Evolutionary conservation across 164 flowering plant species (phyloP).

Genomic region (Platanus orientalis): DNA sequence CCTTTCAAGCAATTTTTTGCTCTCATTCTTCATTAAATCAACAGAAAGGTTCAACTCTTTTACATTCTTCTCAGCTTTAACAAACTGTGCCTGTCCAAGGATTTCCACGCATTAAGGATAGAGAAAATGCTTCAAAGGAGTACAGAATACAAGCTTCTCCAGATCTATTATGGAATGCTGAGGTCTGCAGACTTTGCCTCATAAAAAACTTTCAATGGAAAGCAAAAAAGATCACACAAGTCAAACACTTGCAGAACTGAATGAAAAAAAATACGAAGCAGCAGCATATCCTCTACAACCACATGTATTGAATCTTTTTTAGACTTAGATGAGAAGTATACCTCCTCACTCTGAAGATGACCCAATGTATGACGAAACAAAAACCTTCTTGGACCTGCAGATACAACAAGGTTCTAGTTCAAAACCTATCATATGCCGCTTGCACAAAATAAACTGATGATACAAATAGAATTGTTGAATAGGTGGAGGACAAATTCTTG

Average conservation of each 20-base stretch:
- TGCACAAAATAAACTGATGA: too few relatives aligned
- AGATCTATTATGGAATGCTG: not conserved
- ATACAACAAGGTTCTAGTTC: not conserved
- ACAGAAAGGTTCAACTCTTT: constrained; percentile 64
- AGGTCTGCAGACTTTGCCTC: not conserved
- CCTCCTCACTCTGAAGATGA: constrained; percentile 86
- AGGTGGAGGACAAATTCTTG: too few relatives aligned
- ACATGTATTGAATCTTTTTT: not conserved
- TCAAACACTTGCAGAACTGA: not conserved
- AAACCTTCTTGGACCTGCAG: constrained; percentile 84
- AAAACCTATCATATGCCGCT: not conserved
- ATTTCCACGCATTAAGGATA: constrained; percentile 3
- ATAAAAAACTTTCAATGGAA: not conserved
- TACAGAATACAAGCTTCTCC: not conserved
- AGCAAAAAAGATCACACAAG: not conserved
- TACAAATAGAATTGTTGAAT: too few relatives aligned
- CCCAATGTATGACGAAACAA: constrained; percentile 78
- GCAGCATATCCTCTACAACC: not conserved
- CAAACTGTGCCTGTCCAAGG: constrained; percentile 64
- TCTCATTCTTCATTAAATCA: constrained; percentile 79
- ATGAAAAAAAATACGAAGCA: not conserved
- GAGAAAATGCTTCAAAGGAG: constrained; percentile 7
- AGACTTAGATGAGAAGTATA: constrained; percentile 16
- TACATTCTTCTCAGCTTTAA: constrained; percentile 68
- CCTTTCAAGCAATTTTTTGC: constrained; percentile 76